phyloP scores from a whole-genome alignment of 495 filamentous ascomycete species.

The Hypoxylon subgilvum region DNA sequence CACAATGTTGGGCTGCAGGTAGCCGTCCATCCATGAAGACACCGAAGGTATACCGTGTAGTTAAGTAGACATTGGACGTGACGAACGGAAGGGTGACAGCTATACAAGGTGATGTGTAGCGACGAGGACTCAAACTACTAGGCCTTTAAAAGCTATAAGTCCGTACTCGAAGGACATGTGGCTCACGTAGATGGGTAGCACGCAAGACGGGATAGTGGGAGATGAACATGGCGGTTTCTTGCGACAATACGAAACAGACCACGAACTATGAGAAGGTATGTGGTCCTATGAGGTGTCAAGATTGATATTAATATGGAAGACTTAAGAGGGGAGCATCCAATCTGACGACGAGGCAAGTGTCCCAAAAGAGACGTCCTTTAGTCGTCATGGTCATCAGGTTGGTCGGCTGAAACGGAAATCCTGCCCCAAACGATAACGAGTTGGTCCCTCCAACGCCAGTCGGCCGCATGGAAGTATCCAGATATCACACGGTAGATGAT shows the following conservation, averaged over 20 bases:
- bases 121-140: conserved; percentile 18
- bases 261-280: conserved; percentile 28
- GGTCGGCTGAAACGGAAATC: conserved; percentile 17
- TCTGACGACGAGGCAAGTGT: conserved; percentile 6
- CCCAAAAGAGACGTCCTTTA: conserved; percentile 14
- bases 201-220: conserved; percentile 17
- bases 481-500: conserved; percentile 25
- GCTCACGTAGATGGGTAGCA: conserved; percentile 16
- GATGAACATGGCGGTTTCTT: conserved; percentile 22
- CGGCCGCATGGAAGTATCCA: conserved; percentile 20
- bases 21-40: conserved; percentile 34
- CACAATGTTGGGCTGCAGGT: conserved; percentile 32
- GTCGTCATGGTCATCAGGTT: conserved; percentile 3
- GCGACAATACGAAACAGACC: conserved; percentile 20
- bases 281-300: conserved; percentile 23
- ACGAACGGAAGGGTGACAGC: conserved; percentile 16
- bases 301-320: conserved; percentile 27
- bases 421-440: conserved; percentile 18
- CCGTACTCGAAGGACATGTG: conserved; percentile 21
- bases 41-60: conserved; percentile 6
- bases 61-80: conserved; percentile 3
- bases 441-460: conserved; percentile 9
- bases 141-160: conserved; percentile 20
- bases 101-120: conserved; percentile 13
- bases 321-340: conserved; percentile 13